Base-by-base conservation (phyloP, 2,329 filamentous ascomycete genomes). In the Tolypocladium endophyticum region DNA sequence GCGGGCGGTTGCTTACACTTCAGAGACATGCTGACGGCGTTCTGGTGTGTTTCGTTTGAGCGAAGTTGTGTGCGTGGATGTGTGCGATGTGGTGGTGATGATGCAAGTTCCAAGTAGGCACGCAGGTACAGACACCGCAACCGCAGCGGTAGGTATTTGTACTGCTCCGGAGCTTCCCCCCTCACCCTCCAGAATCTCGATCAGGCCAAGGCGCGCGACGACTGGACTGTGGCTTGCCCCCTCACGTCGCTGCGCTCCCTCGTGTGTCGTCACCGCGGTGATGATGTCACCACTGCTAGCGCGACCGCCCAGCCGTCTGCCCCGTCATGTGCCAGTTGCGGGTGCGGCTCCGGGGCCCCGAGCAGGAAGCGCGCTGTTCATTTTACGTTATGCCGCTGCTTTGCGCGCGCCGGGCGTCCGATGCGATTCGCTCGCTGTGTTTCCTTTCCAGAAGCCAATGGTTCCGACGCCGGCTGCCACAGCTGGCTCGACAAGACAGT, bases 1-100 rank as follows among this genome's bases (percentile, higher is more conserved):
- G 28, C 30, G 12, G n/a, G n/a, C n/a, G n/a, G n/a, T n/a, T n/a
- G 77, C 80, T 73, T 70, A 83, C 81, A 84, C 73, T 84, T 80
- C 65, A 84, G 79, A 81, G 81, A 83, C 81, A 84, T 84, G 70
- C 60, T 79, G 72, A 65, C 56, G 33, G 36, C 23, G 18, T 41
- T 20, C 16, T 6, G 38, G 39, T 43, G 39, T 4, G 20, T 9
- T 18, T 54, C 20, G n/a, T n/a, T n/a, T 23, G 35, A 5, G 3
- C 50, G 50, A 54, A 54, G 30, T 35, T 20, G 50, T 2, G 18
- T 16, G 28, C 18, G 14, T 33, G 8, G 11, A 28, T 23, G 28
- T 35, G 23, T 0, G n/a, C 56, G 38, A 38, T 18, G 58, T 41
- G 61, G 41, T 57, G 58, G 36, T 47, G 53, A 58, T 59, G 57